phyloP scores from a whole-genome alignment of 2,329 filamentous ascomycete genomes.

The Bipolaris sorokiniana region DNA sequence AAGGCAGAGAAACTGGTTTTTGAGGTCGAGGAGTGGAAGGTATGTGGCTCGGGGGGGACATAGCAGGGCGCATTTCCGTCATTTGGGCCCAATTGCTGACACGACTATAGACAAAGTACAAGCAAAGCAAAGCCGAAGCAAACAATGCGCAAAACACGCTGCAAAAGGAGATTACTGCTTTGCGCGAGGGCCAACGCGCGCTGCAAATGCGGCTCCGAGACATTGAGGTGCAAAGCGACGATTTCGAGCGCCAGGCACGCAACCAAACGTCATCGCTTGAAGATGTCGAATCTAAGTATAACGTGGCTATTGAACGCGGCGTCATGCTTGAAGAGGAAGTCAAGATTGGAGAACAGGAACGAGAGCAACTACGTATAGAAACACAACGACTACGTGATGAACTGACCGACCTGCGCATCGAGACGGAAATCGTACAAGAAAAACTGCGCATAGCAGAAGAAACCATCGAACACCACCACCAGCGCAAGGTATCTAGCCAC shows the following conservation, averaged over 20 bases:
- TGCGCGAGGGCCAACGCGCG: constrained; percentile 83
- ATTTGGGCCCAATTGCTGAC: constrained; percentile 7
- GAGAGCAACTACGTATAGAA: constrained; percentile 87
- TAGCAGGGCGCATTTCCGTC: not conserved
- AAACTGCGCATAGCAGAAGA: constrained; percentile 78
- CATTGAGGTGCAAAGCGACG: constrained; percentile 97
- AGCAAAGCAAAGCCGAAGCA: constrained; percentile 88
- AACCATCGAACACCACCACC: constrained; percentile 56
- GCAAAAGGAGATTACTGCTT: constrained; percentile 92
- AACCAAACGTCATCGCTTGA: constrained; percentile 96
- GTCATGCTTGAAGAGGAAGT: constrained; percentile 97
- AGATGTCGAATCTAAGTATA: constrained; percentile 96
- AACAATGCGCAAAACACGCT: constrained; percentile 82
- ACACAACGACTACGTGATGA: constrained; percentile 89
- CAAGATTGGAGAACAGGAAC: constrained; percentile 86
- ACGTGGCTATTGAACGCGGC: constrained; percentile 86
- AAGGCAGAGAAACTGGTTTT: constrained; percentile 84
- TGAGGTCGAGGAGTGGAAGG: constrained; percentile 99
- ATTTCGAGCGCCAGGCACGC: constrained; percentile 94
- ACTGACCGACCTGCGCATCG: constrained; percentile 89
- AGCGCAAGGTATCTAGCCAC: constrained; percentile 58
- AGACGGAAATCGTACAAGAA: constrained; percentile 91
- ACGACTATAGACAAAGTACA: constrained; percentile 79
- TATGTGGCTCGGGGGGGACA: constrained; percentile 52
- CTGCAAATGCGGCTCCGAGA: constrained; percentile 86